A percentile compares a stretch with the other conserved stretches of the same genome.
Conservation (phyloP, 768 basidiomycete species). For the Boletus vinaceobasis region DNA sequence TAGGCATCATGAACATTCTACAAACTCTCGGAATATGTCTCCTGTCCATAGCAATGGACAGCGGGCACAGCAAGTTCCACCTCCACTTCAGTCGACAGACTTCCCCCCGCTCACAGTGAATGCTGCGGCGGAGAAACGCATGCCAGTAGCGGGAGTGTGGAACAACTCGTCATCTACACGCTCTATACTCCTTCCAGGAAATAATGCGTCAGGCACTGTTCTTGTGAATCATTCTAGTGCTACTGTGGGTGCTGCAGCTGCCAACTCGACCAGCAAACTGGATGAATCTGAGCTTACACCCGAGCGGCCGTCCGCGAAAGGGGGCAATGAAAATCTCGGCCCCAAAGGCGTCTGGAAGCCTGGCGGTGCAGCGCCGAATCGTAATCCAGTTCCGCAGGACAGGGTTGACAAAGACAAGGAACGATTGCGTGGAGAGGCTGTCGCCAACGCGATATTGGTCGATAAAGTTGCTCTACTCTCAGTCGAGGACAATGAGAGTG, state of each 20-base stretch:
- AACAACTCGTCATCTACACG: constrained; percentile 52
- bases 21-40: constrained; percentile 37
- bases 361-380: constrained; percentile 7
- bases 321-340: constrained; percentile 37
- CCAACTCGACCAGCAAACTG: constrained; percentile 22
- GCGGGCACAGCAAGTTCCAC: constrained; percentile 33
- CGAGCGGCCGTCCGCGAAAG: constrained; percentile 50
- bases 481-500: constrained; percentile 28
- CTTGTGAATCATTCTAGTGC: constrained; percentile 38
- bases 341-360: constrained; percentile 31
- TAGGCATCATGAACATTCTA: constrained; percentile 52
- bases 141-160: constrained; percentile 69
- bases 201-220: constrained; percentile 32
- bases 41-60: constrained; percentile 37
- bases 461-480: constrained; percentile 37
- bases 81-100: constrained; percentile 55
- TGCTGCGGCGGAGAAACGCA: constrained; percentile 46
- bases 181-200: constrained; percentile 46
- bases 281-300: constrained; percentile 47
- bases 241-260: background rate
- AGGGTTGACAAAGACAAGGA: constrained; percentile 34
- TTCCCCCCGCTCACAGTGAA: constrained; percentile 63
- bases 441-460: constrained; percentile 35
- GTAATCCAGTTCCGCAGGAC: constrained; percentile 20
- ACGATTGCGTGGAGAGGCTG: constrained; percentile 33